Evolutionary conservation across 176 grass and related monocot genomes (phyloP).

Genomic region (Alloteropsis semialata): DNA sequence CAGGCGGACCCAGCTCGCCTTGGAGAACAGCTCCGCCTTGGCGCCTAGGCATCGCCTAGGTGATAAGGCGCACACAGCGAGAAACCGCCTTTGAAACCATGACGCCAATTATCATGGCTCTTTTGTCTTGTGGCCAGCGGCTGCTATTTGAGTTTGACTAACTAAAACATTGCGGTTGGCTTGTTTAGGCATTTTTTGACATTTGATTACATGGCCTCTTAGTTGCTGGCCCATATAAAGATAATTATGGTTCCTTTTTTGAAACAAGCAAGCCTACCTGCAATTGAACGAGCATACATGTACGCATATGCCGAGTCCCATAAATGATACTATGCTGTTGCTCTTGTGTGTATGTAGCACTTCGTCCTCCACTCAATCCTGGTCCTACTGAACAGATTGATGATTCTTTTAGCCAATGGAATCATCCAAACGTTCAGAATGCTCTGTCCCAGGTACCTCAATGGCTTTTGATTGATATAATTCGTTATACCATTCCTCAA

Average conservation of each 20-base stretch:
- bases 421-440: constrained; percentile 63
- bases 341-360: constrained; percentile 52
- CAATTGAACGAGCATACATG: not conserved
- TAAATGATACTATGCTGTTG: constrained; percentile 29
- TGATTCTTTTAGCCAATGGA: constrained; percentile 88
- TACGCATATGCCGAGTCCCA: not conserved
- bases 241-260: not conserved
- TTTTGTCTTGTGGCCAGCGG: constrained; percentile 3
- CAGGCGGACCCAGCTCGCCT: too few relatives aligned
- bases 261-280: not conserved
- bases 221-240: not conserved
- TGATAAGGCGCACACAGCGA: too few relatives aligned
- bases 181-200: not conserved
- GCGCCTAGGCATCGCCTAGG: too few relatives aligned
- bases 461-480: constrained; percentile 25
- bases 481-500: constrained; percentile 36
- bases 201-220: constrained; percentile 1
- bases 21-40: too few relatives aligned
- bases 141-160: constrained; percentile 1
- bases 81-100: too few relatives aligned
- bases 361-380: constrained; percentile 70
- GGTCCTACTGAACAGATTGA: constrained; percentile 64
- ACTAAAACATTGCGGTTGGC: not conserved
- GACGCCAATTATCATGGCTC: not conserved
- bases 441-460: constrained; percentile 80